Evolutionary conservation across 495 filamentous ascomycete genomes (phyloP).

Genomic region (Hypoxylon perforatum): DNA sequence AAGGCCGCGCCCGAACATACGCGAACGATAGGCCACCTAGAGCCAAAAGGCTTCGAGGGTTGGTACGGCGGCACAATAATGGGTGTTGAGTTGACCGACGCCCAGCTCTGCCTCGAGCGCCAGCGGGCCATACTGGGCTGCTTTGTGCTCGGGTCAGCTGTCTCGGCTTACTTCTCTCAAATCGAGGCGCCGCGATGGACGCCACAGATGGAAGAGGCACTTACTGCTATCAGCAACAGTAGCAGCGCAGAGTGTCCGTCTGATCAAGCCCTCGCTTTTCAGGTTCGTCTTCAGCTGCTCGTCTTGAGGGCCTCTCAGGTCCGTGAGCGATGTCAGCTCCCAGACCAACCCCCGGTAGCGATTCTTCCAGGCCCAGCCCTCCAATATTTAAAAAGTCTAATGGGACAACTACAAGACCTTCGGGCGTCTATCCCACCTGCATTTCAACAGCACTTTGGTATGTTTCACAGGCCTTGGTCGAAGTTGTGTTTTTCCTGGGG

Average conservation of each 20-base stretch:
- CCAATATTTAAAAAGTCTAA: not conserved
- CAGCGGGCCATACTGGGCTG: conserved; percentile 57
- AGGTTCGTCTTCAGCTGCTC: no score
- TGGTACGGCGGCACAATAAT: not conserved
- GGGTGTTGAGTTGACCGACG: no score
- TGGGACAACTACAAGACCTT: not conserved
- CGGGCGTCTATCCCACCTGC: not conserved
- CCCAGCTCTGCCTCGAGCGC: conserved; percentile 51
- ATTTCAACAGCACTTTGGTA: not conserved
- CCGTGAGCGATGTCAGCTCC: no score
- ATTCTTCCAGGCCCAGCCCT: conserved; percentile 34
- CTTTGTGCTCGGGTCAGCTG: conserved; percentile 55
- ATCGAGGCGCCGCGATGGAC: conserved; percentile 45
- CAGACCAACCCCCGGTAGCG: no score
- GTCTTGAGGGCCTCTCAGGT: no score
- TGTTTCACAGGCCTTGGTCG: not conserved
- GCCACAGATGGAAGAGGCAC: conserved; percentile 47
- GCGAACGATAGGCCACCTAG: conserved; percentile 19
- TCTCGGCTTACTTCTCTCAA: conserved; percentile 39
- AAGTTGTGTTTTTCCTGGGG: no score
- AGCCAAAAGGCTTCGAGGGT: conserved; percentile 39
- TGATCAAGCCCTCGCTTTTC: conserved; percentile 55
- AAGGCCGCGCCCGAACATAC: conserved; percentile 42
- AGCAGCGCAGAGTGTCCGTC: conserved; percentile 38
- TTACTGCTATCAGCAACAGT: conserved; percentile 14